Conservation (phyloP, 2,329 filamentous ascomycete genomes). For the Alternaria sp. region DNA sequence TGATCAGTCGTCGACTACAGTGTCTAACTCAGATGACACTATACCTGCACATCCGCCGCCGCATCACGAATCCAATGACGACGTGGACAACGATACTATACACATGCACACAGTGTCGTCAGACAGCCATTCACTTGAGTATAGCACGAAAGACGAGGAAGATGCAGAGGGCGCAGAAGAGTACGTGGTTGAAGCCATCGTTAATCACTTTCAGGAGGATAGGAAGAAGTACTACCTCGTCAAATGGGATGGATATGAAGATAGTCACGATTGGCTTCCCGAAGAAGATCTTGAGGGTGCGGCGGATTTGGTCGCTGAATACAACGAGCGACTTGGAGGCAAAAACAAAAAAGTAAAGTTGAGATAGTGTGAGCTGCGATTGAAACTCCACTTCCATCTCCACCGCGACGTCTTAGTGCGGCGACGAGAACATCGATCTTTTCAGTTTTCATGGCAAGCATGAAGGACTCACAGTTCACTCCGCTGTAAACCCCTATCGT, state of each 20-base stretch:
- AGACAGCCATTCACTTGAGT: not conserved
- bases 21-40: conserved; percentile 5
- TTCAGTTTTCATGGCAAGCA: not conserved
- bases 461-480: not conserved
- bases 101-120: not conserved
- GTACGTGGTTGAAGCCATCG: conserved; percentile 41
- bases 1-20: not conserved
- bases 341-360: conserved; percentile 13
- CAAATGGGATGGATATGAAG: conserved; percentile 47
- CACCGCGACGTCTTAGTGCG: not conserved
- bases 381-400: not conserved
- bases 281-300: conserved; percentile 40
- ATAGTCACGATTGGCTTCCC: conserved; percentile 42
- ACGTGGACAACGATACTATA: not conserved
- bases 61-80: not conserved
- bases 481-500: not conserved
- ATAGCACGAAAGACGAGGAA: not conserved
- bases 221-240: conserved; percentile 40
- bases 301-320: conserved; percentile 35
- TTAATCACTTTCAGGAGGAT: conserved; percentile 33
- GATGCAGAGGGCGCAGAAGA: conserved; percentile 29
- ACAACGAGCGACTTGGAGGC: conserved; percentile 24
- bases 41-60: conserved; percentile 8
- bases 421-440: not conserved
- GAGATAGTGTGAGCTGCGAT: not conserved